Evolutionary conservation across 352 stramenopile species (phyloP).

Genomic region (Globisporangium middletonii): DNA sequence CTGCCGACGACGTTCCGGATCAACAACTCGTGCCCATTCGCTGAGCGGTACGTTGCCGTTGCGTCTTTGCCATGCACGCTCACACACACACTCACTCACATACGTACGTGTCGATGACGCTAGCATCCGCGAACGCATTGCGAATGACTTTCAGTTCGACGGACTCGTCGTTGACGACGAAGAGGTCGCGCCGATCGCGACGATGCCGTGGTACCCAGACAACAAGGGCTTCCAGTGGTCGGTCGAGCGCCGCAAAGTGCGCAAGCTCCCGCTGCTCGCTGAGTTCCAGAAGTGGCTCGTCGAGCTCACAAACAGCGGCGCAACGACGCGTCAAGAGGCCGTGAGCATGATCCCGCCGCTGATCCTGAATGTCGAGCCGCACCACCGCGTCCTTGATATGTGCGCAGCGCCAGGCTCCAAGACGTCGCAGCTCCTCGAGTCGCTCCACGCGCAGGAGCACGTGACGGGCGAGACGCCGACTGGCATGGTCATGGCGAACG

Average conservation of each 20-base stretch:
- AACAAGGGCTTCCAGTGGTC: slow-evolving; percentile 88
- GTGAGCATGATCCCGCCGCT: slow-evolving; percentile 99
- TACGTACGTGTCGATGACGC: slow-evolving; percentile 2
- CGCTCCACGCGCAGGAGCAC: slow-evolving; percentile 79
- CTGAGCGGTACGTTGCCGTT: slow-evolving; percentile 41
- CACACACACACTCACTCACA: background rate
- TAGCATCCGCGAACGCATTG: slow-evolving; percentile 83
- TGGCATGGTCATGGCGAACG: slow-evolving; percentile 95
- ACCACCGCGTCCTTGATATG: slow-evolving; percentile 96
- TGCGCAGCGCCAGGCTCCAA: slow-evolving; percentile 98
- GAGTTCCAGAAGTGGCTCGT: slow-evolving; percentile 97
- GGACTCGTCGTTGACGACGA: slow-evolving; percentile 76
- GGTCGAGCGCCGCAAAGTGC: slow-evolving; percentile 84
- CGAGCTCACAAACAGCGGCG: slow-evolving; percentile 90
- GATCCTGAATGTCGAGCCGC: slow-evolving; percentile 91
- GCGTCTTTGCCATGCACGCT: background rate
- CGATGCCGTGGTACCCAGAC: slow-evolving; percentile 89
- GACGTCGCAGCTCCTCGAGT: slow-evolving; percentile 97
- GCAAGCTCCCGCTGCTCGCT: slow-evolving; percentile 88
- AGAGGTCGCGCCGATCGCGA: slow-evolving; percentile 69
- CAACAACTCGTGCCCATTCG: slow-evolving; percentile 86
- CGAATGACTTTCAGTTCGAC: slow-evolving; percentile 83
- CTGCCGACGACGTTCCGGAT: slow-evolving; percentile 93
- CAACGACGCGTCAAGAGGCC: slow-evolving; percentile 97
- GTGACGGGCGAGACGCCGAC: slow-evolving; percentile 73